Evolutionary conservation across 257 asterid species (phyloP).

Genomic region (Datura wrightii): DNA sequence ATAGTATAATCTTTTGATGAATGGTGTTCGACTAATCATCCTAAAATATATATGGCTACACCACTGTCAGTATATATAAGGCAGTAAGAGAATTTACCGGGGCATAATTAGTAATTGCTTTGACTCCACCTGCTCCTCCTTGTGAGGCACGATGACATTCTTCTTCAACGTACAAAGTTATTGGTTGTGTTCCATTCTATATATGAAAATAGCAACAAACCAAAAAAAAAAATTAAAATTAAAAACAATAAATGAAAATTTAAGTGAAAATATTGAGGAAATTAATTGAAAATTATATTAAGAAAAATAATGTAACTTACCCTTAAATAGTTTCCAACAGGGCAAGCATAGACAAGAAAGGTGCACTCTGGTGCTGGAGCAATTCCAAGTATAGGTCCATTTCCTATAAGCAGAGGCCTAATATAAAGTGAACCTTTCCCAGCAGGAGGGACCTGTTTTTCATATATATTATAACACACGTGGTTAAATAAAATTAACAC

Average conservation of each 20-base stretch:
- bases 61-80: too few relatives aligned
- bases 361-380: constrained; percentile 84
- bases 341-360: constrained; percentile 79
- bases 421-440: constrained; percentile 86
- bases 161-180: constrained; percentile 72
- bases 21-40: too few relatives aligned
- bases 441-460: constrained; percentile 82
- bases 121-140: constrained; percentile 90
- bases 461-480: neutral
- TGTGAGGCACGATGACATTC: constrained; percentile 71
- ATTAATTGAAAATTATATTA: neutral
- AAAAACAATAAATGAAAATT: neutral
- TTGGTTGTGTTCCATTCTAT: constrained; percentile 64
- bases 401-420: constrained; percentile 86
- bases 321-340: constrained; percentile 89
- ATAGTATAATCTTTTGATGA: too few relatives aligned
- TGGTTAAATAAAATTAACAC: neutral
- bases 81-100: constrained; percentile 48
- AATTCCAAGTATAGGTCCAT: constrained; percentile 76
- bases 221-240: too few relatives aligned
- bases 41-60: too few relatives aligned
- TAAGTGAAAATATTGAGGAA: neutral
- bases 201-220: neutral
- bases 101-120: constrained; percentile 79
- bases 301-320: constrained; percentile 35